Evolutionary conservation across 1,284 basidiomycete species (phyloP).

Genomic region (Puccinia triticina): DNA sequence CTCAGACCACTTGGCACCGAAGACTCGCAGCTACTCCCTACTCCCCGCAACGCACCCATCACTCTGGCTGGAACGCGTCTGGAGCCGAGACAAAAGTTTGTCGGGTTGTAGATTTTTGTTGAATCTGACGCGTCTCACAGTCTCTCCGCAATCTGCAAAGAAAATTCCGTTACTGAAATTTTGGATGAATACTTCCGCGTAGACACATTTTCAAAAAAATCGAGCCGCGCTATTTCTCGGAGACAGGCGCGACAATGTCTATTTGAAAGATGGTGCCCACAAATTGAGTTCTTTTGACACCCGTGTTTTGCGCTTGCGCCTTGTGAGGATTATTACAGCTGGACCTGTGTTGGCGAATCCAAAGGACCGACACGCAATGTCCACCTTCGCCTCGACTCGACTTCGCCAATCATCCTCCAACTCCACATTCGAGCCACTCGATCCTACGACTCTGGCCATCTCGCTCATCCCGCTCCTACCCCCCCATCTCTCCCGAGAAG

Average conservation of each 20-base stretch:
- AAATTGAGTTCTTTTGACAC: background rate
- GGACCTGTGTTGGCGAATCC: background rate
- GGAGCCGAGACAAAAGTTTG: too few relatives aligned
- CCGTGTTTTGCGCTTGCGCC: too few relatives aligned
- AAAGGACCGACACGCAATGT: background rate
- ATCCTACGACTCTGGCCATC: slow-evolving; percentile 49
- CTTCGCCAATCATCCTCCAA: slow-evolving; percentile 29
- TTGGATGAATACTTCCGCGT: too few relatives aligned
- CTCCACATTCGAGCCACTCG: slow-evolving; percentile 5
- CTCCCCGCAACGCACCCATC: background rate
- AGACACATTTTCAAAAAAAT: too few relatives aligned
- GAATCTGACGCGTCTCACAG: too few relatives aligned
- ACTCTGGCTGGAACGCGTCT: background rate
- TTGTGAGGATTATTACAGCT: too few relatives aligned
- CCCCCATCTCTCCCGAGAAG: slow-evolving; percentile 6
- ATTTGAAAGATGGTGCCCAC: too few relatives aligned
- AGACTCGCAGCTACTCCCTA: background rate
- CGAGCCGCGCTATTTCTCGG: too few relatives aligned
- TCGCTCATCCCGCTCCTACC: slow-evolving; percentile 43
- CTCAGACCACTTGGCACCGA: background rate
- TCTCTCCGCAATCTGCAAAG: too few relatives aligned
- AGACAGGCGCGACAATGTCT: too few relatives aligned
- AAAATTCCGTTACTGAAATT: too few relatives aligned
- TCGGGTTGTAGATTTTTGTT: too few relatives aligned
- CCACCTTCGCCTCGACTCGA: slow-evolving; percentile 13